Base-by-base conservation (phyloP, 257 asterid genomes). In the Leptodermis oblonga region DNA sequence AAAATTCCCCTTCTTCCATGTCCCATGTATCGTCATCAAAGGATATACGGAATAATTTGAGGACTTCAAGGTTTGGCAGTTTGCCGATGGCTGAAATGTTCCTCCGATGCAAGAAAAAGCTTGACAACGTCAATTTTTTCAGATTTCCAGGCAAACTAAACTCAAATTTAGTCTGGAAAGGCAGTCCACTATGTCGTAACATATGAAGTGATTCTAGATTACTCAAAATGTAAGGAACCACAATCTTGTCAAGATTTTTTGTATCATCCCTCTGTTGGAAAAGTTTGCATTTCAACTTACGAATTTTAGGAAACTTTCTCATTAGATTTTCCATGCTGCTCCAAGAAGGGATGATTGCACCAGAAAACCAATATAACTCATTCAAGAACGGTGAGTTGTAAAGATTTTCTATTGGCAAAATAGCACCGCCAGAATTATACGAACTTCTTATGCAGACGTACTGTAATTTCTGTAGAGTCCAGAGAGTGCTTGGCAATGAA, bases 1-100 rank as follows among this genome's bases (percentile, higher is more conserved):
- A 18, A 56, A 74, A 68, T 17, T 60, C 69, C 1, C 22, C 56
- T 3, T 51, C 74, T 37, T 52, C 30, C n/a, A 60, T 59, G 3
- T 53, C 43, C 71, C 70, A 75, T 18, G 5, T 43, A 15, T 33
- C 31, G 1, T 55, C 74, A 13, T 51, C 70, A 28, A 68, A 51
- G 0, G 28, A 4, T 30, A 43, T 26, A 2, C 22, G 33, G 2
- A 4, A 7, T 49, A 68, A 28, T 49, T 67, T 68, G 28, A 74
- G 69, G 26, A 68, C 73, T 34, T 69, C 67, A 42, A 70, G 73
- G 33, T 31, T 42, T 7, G 31, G 31, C 22, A 70, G 51, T 18
- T 33, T n/a, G 0, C 62, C 68, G 25, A 62, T 71, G 2, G 60
- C n/a, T 25, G 62, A 71, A 15, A 71, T 13, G 7, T 15, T 26